Conservation (phyloP, 2,329 filamentous ascomycete genomes). For the Verticillium nubilum region DNA sequence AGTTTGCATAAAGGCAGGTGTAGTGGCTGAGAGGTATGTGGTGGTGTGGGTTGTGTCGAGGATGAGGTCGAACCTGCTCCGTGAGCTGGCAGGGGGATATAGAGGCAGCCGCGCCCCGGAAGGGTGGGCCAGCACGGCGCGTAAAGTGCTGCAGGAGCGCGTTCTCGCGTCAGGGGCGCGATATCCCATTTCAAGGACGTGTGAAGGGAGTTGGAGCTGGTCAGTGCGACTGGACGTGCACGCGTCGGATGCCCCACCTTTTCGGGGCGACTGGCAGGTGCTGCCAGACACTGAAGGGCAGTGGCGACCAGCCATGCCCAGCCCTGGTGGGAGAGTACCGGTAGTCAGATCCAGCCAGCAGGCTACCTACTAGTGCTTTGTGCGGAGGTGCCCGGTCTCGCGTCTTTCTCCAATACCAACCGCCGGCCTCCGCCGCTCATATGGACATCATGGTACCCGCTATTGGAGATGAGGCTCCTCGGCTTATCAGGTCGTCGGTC, state of each 20-base stretch:
- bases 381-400: neutral
- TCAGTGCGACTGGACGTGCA: neutral
- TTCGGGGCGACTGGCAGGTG: neutral
- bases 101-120: neutral
- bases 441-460: neutral
- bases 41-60: neutral
- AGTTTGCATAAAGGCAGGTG: neutral
- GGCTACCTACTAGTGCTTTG: neutral
- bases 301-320: no score
- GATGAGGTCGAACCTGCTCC: neutral
- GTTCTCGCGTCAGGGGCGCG: neutral
- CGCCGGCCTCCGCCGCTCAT: neutral
- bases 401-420: neutral
- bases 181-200: neutral
- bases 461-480: neutral
- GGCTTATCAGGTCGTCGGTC: neutral
- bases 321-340: no score
- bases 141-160: constrained; percentile 1
- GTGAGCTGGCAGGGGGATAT: neutral
- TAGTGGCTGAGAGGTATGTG: neutral
- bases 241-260: neutral
- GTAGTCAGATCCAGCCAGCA: neutral
- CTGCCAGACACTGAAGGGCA: neutral
- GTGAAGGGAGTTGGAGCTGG: neutral
- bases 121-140: neutral